A percentile compares a stretch with the other conserved stretches of the same genome.
phyloP scores from a whole-genome alignment of 2,329 filamentous ascomycete genomes.

The Aschersonia sp. region DNA sequence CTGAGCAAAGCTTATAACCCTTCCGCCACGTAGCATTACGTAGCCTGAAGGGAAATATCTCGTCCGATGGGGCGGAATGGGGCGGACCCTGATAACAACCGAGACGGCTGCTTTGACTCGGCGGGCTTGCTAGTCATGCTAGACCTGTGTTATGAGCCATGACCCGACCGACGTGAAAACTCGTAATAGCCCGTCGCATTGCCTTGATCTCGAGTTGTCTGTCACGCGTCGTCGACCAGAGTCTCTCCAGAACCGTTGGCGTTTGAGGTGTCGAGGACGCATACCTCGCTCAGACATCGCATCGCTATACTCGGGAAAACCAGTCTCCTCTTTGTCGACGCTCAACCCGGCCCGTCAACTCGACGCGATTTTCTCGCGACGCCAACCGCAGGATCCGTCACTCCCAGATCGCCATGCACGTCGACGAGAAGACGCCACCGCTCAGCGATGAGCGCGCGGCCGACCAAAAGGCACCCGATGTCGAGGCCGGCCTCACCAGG shows the following conservation, averaged over 20 bases:
- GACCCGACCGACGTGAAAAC: background rate
- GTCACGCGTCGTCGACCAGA: background rate
- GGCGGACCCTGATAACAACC: background rate
- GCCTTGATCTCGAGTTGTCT: background rate
- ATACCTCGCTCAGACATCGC: background rate
- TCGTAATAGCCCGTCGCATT: background rate
- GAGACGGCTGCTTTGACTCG: background rate
- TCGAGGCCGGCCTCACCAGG: constrained; percentile 24
- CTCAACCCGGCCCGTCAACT: background rate
- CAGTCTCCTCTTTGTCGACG: background rate
- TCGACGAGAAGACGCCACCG: constrained; percentile 4
- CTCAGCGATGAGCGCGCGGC: constrained; percentile 1
- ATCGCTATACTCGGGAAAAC: background rate
- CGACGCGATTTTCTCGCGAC: background rate
- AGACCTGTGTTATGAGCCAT: background rate
- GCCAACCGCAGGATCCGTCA: too few relatives aligned
- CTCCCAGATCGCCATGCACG: background rate
- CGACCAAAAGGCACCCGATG: constrained; percentile 10
- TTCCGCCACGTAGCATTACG: background rate
- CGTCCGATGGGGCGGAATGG: background rate
- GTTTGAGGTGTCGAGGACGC: background rate
- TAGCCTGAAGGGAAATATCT: background rate
- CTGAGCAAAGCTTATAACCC: background rate
- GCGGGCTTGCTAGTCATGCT: background rate
- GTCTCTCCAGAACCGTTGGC: background rate